Evolutionary conservation across 1,284 basidiomycete genomes (phyloP), one percentile per base, ranked within the genome.

Genomic region (Trametes sp.): DNA sequence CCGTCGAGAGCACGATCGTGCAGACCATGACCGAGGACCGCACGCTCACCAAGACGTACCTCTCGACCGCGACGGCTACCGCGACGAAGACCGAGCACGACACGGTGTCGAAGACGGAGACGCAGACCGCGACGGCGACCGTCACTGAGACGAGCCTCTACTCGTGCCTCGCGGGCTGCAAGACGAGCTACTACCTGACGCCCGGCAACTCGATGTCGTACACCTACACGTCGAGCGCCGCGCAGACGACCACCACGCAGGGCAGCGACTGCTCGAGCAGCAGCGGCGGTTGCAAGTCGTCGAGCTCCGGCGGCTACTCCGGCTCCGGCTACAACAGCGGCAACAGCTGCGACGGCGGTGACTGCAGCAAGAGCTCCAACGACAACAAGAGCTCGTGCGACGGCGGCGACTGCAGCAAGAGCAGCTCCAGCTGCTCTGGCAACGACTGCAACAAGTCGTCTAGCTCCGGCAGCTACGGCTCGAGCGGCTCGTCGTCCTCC

Each of bases 141-240:
- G 77, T 77, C 42, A 81, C 83, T 19, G 80, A 80, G 46, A 85
- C 85, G 23, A 76, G 78, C 38, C 82, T 88, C 61, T 79, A 82
- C 53, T 74, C 82, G 58, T 89, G 87, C 75, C 76, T 89, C 63
- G 78, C 79, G 69, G 73, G 77, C 72, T 89, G 88, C 82, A 86
- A 87, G 78, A 84, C 81, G 42, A 72, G 73, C 62, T 88, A 82
- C 80, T 79, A 78, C 54, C 73, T 89, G 72, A 80, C 72, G 14
- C 62, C 75, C 19, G 85, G 86, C 24, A 88, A 84, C 78, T 80
- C 77, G 77, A 77, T 61, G 59, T 78, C 76, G 69, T 86, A 85
- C 76, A 84, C 84, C 14, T 87, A 87, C 68, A 57, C 61, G 24
- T 71, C 69, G 19, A 57, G 31, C 31, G 31, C 31, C 31, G 31